Evolutionary conservation across 2,329 filamentous ascomycete genomes (phyloP).

Genomic region (Sclerotinia sclerotiorum): DNA sequence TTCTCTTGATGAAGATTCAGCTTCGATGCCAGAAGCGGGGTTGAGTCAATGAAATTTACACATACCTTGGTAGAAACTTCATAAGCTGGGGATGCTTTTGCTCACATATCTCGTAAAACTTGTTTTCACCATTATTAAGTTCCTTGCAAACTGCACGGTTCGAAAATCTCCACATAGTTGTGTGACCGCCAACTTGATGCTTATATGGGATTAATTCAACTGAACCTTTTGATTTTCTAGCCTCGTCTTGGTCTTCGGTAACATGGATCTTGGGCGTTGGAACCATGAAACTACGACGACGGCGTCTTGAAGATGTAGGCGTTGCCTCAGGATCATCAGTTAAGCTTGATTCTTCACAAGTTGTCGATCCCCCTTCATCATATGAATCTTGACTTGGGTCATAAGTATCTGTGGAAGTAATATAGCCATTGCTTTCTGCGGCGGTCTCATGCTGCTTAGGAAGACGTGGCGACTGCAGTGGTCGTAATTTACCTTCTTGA

Average conservation of each 20-base stretch:
- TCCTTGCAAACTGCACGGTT: conserved; percentile 95
- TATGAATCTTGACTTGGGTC: conserved; percentile 28
- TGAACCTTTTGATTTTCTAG: conserved; percentile 67
- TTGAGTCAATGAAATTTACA: conserved; percentile 27
- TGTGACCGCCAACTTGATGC: conserved; percentile 96
- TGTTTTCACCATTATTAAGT: conserved; percentile 95
- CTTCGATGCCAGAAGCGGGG: conserved; percentile 38
- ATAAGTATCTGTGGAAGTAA: conserved; percentile 22
- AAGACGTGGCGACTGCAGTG: conserved; percentile 24
- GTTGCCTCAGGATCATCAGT: conserved; percentile 37
- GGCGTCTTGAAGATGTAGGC: conserved; percentile 39
- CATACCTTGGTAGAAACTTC: conserved; percentile 82
- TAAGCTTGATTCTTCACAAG: conserved; percentile 33
- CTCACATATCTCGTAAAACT: conserved; percentile 97
- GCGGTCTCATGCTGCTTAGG: conserved; percentile 28
- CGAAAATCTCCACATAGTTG: conserved; percentile 93
- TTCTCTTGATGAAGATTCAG: conserved; percentile 34
- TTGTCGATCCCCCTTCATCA: conserved; percentile 35
- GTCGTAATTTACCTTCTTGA: conserved; percentile 27
- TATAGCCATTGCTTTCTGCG: conserved; percentile 25
- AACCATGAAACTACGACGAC: conserved; percentile 44
- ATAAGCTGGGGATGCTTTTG: conserved; percentile 85
- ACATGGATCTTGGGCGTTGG: conserved; percentile 50
- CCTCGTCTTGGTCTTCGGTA: conserved; percentile 51
- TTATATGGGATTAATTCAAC: conserved; percentile 96